Evolutionary conservation across 208 protist genomes (phyloP), one percentile per base, ranked within the genome.

Genomic region (Leishmania turanica): DNA sequence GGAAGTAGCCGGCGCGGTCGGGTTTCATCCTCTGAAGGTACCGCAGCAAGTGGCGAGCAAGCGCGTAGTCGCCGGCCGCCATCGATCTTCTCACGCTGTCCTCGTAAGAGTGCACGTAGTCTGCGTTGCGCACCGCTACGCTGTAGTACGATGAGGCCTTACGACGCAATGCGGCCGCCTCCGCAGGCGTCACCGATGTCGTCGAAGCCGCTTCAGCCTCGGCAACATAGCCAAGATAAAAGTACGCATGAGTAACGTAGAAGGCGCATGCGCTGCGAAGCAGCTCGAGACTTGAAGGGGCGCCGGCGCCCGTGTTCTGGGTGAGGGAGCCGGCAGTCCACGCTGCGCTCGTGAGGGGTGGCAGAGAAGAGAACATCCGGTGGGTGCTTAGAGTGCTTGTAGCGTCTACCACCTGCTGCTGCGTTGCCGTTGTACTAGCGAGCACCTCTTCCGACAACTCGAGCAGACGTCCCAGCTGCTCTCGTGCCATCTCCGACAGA

Each of bases 171-270:
- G 74, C 73, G 7, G 53, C 62, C 17, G 45, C 58, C 47, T 75
- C 82, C 34, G 54, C 82, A 37, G 60, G 37, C 40, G 62, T 71
- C 37, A 66, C 62, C n/a, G 75, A 60, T 51, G 70, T 51, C 31
- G 56, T 58, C 45, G 86, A 68, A 11, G 51, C 47, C 49, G 75
- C 51, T 64, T 47, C 75, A 47, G 51, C 56, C 68, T 86, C 85
- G 62, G 78, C 86, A 40, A 95, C 81, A 74, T 88, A 87, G 56
- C 94, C 94, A 6, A 97, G 82, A 66, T 95, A 96, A 71, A 95
- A 97, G 83, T 96, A 86, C 0, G 94, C 92, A 78, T 97, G 92
- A 9, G 94, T 88, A 13, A 83, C 84, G 80, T 95, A 96, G 74
- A 95, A 92, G 64, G 82, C 71, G 62, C 82, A 81, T 53, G 75